These are phyloP conservation scores for Escallonia herrerae DNA, from an alignment of 129 eudicot genomes.

Conservation along the genomic window DNA sequence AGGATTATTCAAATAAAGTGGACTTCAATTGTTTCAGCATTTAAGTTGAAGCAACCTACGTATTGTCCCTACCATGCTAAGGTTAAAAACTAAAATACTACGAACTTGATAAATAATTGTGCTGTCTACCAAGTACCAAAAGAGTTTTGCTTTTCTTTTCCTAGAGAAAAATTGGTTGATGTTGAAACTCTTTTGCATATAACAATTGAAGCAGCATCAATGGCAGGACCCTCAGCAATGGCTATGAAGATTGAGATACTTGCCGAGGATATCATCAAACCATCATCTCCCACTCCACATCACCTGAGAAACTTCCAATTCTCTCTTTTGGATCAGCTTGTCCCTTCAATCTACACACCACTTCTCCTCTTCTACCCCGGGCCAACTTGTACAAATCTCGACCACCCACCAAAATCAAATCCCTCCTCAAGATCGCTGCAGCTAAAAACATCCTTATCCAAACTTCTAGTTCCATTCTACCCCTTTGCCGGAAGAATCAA, in stretches of 20 bases:
- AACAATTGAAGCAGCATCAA: too few species aligned
- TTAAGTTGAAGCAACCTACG: too few species aligned
- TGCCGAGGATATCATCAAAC: conserved; percentile 21
- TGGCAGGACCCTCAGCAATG: background rate
- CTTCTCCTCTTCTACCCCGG: conserved; percentile 15
- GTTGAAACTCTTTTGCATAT: too few species aligned
- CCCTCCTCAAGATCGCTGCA: background rate
- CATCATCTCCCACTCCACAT: conserved; percentile 21
- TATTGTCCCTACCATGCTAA: too few species aligned
- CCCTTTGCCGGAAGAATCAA: conserved; percentile 23
- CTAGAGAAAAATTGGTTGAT: too few species aligned
- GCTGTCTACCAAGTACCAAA: too few species aligned
- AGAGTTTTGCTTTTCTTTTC: too few species aligned
- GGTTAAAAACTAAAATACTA: too few species aligned
- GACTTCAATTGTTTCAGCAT: too few species aligned
- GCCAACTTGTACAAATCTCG: background rate
- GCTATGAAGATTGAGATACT: conserved; percentile 2
- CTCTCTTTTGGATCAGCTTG: conserved; percentile 18
- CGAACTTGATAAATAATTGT: too few species aligned
- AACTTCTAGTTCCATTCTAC: conserved; percentile 8
- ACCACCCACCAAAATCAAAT: too few species aligned
- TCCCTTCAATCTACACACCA: conserved; percentile 5
- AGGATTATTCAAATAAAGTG: too few species aligned
- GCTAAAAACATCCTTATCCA: conserved; percentile 18
- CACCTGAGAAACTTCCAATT: conserved; percentile 5